These are phyloP conservation scores for Vitis hybrid DNA, from an alignment of 177 flowering plant species.

Conservation along the genomic window DNA sequence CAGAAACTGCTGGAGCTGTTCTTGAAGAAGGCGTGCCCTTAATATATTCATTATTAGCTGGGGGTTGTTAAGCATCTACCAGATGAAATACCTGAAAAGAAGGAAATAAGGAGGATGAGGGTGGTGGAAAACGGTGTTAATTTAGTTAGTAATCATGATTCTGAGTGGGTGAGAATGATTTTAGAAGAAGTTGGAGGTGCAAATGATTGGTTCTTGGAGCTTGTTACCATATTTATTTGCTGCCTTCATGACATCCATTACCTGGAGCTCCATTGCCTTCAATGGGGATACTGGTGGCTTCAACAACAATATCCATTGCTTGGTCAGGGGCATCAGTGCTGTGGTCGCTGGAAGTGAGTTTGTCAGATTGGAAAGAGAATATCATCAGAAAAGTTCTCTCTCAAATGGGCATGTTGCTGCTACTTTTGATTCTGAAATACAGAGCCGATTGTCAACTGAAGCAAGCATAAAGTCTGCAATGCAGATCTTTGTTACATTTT, in stretches of 20 bases:
- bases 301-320: conserved; percentile 87
- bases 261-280: conserved; percentile 84
- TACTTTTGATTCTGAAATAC: conserved; percentile 51
- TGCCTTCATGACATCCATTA: conserved; percentile 78
- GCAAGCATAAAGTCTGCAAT: conserved; percentile 73
- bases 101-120: conserved; percentile 74
- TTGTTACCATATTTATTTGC: conserved; percentile 85
- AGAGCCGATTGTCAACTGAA: conserved; percentile 52
- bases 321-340: conserved; percentile 90
- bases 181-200: conserved; percentile 85
- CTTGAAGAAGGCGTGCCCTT: no score
- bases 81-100: conserved; percentile 77
- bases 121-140: conserved; percentile 69
- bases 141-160: conserved; percentile 69
- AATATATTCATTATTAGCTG: conserved; percentile 53
- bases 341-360: conserved; percentile 90
- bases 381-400: conserved; percentile 49
- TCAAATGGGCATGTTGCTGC: conserved; percentile 62
- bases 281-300: conserved; percentile 87
- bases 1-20: no score
- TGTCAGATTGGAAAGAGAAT: conserved; percentile 79
- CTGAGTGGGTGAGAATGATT: conserved; percentile 81
- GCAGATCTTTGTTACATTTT: conserved; percentile 74
- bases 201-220: conserved; percentile 82
- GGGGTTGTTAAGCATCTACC: conserved; percentile 70